Conservation (phyloP, 1,139 yeast genomes). For the Yamadazyma epiphylla region DNA sequence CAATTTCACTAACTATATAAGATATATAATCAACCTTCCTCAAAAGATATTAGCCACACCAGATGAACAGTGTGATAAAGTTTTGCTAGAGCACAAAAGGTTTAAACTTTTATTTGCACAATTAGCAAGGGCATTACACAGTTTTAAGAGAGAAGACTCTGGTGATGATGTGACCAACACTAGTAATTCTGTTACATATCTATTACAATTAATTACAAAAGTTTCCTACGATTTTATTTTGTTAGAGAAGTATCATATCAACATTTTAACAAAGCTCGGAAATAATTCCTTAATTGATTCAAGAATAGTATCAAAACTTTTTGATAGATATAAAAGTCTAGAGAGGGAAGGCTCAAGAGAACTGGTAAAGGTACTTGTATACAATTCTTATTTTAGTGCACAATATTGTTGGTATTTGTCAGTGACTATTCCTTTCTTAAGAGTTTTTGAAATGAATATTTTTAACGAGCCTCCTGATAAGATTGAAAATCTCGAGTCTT, state of each 20-base stretch:
- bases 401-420: constrained; percentile 41
- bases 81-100: constrained; percentile 25
- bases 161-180: constrained; percentile 21
- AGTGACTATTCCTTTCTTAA: constrained; percentile 32
- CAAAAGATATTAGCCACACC: constrained; percentile 11
- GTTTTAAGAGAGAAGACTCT: constrained; percentile 26
- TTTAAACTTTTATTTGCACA: constrained; percentile 23
- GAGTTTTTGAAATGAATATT: constrained; percentile 32
- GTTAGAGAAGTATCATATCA: constrained; percentile 39
- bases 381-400: constrained; percentile 30
- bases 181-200: constrained; percentile 15
- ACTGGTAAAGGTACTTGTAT: constrained; percentile 30
- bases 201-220: constrained; percentile 32
- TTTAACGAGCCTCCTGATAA: constrained; percentile 24
- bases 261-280: constrained; percentile 33
- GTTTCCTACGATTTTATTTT: constrained; percentile 39
- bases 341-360: constrained; percentile 9
- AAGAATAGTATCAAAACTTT: constrained; percentile 20
- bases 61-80: constrained; percentile 16
- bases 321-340: constrained; percentile 16
- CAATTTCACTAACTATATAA: constrained; percentile 36
- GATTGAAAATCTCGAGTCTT: constrained; percentile 13
- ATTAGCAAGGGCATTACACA: constrained; percentile 24
- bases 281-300: constrained; percentile 30
- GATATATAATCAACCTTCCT: constrained; percentile 35